Base-by-base conservation (phyloP, 805 yeast genomes). In the Candida broadrunensis region DNA sequence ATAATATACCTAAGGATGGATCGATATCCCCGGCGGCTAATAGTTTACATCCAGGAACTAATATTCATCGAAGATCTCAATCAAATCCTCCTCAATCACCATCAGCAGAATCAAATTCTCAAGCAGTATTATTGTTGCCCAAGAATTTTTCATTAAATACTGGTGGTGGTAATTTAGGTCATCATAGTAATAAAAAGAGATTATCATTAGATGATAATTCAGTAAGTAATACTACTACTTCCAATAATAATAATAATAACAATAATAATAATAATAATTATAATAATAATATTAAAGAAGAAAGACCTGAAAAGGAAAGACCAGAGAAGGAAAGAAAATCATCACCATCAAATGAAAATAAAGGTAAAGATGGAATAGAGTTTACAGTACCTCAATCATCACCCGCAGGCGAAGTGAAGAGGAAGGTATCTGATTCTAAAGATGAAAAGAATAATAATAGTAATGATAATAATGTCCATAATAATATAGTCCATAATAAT, bases 41-140 rank as follows among this genome's bases (percentile, higher is more conserved):
- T 6, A 44, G 38, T 14, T 35, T 20, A 19, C 31, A 26, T 17
- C 18, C 40, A 8, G 29, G 35, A 20, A 14, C 41, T 6, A 21
- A 21, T 21, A 24, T 43, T 2, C 70, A 62, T 42, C 51, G 65
- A 43, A 49, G 71, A 20, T 55, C 72, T 1, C 57, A 53, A 11
- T 61, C 72, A 1, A 65, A 61, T 40, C 70, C 73, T 18, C 35
- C 35, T 13, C 41, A 14, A 42, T 41, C 14, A 43, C 38, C 42
- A 23, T 36, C 52, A 6, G 20, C 45, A 7, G 33, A 34, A 33
- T 39, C 40, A 26, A 58, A 64, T n/a, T 58, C 71, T 12, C 71
- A 63, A 27, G 78, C 81, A 1, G 76, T 77, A 16, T 64, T 77
- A 19, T 56, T 77, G 36, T 62, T 77, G 37, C 80, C 81, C 0